Evolutionary conservation across 2,329 filamentous ascomycete genomes (phyloP).

Genomic region (Rhytidhysteron rufulum): DNA sequence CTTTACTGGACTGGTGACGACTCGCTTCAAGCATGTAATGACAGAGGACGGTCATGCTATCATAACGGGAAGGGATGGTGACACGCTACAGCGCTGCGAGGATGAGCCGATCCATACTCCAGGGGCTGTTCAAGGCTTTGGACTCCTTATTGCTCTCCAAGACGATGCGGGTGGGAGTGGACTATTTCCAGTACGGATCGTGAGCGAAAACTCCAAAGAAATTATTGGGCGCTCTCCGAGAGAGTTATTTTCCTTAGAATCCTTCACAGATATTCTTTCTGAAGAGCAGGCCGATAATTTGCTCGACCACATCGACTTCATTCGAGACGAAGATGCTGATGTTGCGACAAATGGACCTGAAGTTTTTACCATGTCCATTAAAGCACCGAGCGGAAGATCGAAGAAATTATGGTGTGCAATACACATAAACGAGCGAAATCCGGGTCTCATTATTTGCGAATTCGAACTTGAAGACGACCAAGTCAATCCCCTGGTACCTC

Average conservation of each 20-base stretch:
- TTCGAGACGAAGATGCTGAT: slow-evolving; percentile 76
- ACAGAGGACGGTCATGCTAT: slow-evolving; percentile 77
- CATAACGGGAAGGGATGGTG: slow-evolving; percentile 72
- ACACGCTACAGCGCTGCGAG: slow-evolving; percentile 73
- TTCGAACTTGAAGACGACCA: slow-evolving; percentile 81
- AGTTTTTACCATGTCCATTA: slow-evolving; percentile 75
- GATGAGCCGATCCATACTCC: slow-evolving; percentile 89
- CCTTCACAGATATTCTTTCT: slow-evolving; percentile 77
- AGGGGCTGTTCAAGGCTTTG: slow-evolving; percentile 77
- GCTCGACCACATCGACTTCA: slow-evolving; percentile 82
- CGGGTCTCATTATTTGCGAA: slow-evolving; percentile 72
- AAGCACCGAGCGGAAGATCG: slow-evolving; percentile 51
- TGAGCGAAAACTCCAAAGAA: slow-evolving; percentile 74
- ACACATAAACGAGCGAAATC: slow-evolving; percentile 66
- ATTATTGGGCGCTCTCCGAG: slow-evolving; percentile 75
- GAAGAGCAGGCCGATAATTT: slow-evolving; percentile 82
- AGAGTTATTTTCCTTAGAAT: slow-evolving; percentile 69
- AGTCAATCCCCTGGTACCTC: slow-evolving; percentile 62
- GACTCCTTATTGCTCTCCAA: slow-evolving; percentile 68
- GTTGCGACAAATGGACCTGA: slow-evolving; percentile 74
- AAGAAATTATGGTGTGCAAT: slow-evolving; percentile 84
- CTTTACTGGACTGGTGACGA: slow-evolving; percentile 55
- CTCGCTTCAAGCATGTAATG: slow-evolving; percentile 73
- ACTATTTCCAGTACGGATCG: slow-evolving; percentile 65
- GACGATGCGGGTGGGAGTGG: slow-evolving; percentile 61